These are phyloP conservation scores for Berberis thunbergii DNA, from an alignment of 164 flowering plant species.

Conservation along the genomic window DNA sequence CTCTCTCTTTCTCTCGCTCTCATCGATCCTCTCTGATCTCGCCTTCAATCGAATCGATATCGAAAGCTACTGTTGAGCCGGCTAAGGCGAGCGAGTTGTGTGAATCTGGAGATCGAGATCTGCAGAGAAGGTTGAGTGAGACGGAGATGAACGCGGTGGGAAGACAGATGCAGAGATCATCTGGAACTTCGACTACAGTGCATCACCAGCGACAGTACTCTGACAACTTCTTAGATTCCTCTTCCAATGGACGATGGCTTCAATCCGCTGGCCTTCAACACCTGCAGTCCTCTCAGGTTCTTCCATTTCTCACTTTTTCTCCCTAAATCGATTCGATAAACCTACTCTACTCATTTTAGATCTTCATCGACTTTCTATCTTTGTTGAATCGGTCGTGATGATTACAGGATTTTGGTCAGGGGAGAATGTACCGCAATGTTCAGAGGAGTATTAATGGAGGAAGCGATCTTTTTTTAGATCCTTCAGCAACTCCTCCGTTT, in stretches of 20 bases:
- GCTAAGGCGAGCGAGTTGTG: too few species aligned
- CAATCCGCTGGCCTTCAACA: slow-evolving; percentile 64
- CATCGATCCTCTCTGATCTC: too few species aligned
- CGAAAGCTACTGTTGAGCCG: too few species aligned
- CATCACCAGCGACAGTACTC: slow-evolving; percentile 86
- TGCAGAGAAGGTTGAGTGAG: too few species aligned
- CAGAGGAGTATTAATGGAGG: slow-evolving; percentile 50
- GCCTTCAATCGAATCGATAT: too few species aligned
- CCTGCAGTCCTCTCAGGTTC: slow-evolving; percentile 25
- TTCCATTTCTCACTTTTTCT: too few species aligned
- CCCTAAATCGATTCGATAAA: too few species aligned
- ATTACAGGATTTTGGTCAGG: slow-evolving; percentile 14
- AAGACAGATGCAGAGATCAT: slow-evolving; percentile 9
- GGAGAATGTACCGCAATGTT: slow-evolving; percentile 32
- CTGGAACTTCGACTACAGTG: slow-evolving; percentile 35
- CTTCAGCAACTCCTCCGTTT: slow-evolving; percentile 41
- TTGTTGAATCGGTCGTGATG: not conserved
- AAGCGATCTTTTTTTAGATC: slow-evolving; percentile 50
- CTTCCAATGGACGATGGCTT: slow-evolving; percentile 57
- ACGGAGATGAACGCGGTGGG: too few species aligned
- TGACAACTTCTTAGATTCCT: slow-evolving; percentile 50
- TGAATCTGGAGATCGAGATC: too few species aligned
- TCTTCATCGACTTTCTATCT: not conserved
- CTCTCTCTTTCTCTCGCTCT: too few species aligned
- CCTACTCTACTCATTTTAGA: not conserved